Conservation (phyloP, 371 early-diverging fungal genomes). For the Mortierella sp. region DNA sequence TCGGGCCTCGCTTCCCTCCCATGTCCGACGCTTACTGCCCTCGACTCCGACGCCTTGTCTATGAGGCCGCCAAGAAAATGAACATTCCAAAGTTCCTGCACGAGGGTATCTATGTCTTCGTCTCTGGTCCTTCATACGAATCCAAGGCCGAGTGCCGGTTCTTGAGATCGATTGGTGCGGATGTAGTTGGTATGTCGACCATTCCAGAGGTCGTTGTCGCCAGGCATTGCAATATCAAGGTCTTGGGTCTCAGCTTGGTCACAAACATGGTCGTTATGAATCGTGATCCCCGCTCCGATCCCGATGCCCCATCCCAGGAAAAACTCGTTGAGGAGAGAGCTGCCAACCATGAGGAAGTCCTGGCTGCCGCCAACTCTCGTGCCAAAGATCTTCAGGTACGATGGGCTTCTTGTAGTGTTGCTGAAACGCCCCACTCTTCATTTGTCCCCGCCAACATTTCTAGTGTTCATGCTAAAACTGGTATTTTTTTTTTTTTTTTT, state of each 20-base stretch:
- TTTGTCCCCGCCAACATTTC: no score
- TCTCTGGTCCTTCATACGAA: slow-evolving; percentile 93
- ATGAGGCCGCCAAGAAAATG: slow-evolving; percentile 68
- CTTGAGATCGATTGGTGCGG: slow-evolving; percentile 80
- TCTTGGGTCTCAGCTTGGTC: slow-evolving; percentile 86
- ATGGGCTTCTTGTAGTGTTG: background rate
- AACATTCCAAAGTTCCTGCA: slow-evolving; percentile 62
- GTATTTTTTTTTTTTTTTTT: background rate
- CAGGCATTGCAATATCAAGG: slow-evolving; percentile 88
- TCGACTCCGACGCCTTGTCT: slow-evolving; percentile 77
- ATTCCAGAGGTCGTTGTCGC: slow-evolving; percentile 95
- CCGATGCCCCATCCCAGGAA: slow-evolving; percentile 48
- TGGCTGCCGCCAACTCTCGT: slow-evolving; percentile 77
- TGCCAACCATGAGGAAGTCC: slow-evolving; percentile 91
- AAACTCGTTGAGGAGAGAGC: slow-evolving; percentile 59
- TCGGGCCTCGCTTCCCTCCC: slow-evolving; percentile 95
- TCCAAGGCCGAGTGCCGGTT: slow-evolving; percentile 90
- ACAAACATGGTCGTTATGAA: slow-evolving; percentile 85
- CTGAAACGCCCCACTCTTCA: background rate
- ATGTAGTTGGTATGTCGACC: slow-evolving; percentile 97
- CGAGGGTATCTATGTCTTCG: slow-evolving; percentile 90
- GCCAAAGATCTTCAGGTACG: slow-evolving; percentile 79
- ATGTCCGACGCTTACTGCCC: slow-evolving; percentile 91
- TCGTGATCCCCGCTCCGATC: slow-evolving; percentile 72
- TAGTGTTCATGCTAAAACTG: no score